Percentiles rank a stretch among this genome's conserved stretches.
These are phyloP conservation scores for Suhomyces faveliae DNA, from an alignment of 805 yeast species.

Conservation along the genomic window DNA sequence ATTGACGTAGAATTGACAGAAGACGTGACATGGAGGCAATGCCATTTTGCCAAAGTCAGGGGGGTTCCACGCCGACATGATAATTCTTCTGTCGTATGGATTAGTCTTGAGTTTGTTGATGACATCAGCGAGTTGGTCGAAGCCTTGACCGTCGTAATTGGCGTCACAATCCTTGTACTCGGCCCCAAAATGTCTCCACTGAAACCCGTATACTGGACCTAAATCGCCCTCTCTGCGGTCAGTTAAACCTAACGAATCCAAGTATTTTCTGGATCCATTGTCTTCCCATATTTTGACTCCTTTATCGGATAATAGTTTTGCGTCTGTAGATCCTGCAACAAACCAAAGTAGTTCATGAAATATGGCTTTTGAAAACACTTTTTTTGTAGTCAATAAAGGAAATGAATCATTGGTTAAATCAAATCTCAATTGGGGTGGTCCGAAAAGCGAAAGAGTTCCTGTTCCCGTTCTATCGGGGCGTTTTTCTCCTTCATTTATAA, in stretches of 20 bases:
- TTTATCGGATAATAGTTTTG: constrained; percentile 68
- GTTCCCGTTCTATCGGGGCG: constrained; percentile 98
- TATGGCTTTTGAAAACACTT: constrained; percentile 85
- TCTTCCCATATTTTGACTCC: constrained; percentile 99
- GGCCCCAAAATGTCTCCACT: constrained; percentile 99
- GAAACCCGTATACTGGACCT: constrained; percentile 98
- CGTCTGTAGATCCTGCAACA: constrained; percentile 85
- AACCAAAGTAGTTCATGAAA: constrained; percentile 93
- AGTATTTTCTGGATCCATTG: constrained; percentile 88
- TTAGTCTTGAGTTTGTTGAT: constrained; percentile 77
- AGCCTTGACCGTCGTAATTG: constrained; percentile 85
- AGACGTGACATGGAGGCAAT: constrained; percentile 96
- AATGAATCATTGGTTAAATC: constrained; percentile 66
- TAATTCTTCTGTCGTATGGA: constrained; percentile 93
- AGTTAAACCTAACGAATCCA: constrained; percentile 78
- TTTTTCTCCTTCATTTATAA: constrained; percentile 80
- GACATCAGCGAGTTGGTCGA: constrained; percentile 81
- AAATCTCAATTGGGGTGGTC: constrained; percentile 94
- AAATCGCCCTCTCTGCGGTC: constrained; percentile 88
- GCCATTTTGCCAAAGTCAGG: constrained; percentile 95
- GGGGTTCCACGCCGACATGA: constrained; percentile 98
- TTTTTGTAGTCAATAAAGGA: constrained; percentile 91
- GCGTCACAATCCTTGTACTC: constrained; percentile 81
- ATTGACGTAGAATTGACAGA: constrained; percentile 90
- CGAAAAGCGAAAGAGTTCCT: constrained; percentile 87